Base-by-base conservation (phyloP, 2,329 filamentous ascomycete genomes). In the Beauveria bassiana region DNA sequence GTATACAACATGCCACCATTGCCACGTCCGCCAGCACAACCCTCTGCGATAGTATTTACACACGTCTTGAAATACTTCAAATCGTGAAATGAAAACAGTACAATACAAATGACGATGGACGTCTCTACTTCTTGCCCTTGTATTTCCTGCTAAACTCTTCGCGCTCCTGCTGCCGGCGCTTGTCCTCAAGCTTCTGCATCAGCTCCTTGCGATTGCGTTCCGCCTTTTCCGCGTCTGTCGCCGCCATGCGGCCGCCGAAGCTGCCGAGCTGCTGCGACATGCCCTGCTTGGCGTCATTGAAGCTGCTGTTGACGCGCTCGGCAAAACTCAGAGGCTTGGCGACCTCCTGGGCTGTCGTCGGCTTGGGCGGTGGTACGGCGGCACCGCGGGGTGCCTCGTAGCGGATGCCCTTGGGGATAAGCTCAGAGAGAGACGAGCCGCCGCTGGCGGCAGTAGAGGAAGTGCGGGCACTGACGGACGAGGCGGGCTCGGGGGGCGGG, bases 111-210 rank as follows among this genome's bases (percentile, higher is more conserved):
- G 26, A 50, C 40, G 46, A 2, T 4, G 14, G 18, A 14, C 20
- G 18, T 31, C 20, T 20, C 40, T 51, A 43, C 4, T 59, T 59
- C 38, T 59, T 59, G 9, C 46, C 46, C 71, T 75, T 73, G 70
- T 76, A 78, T 68, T 78, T 77, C 63, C 71, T 74, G 47, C 77
- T 72, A 61, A 75, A 75, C 64, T 74, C 71, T 18, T 73, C 70
- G 3, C 73, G 68, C 65, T 74, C 71, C 63, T 75, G 70, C 65
- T 74, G 66, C 56, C 67, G 67, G 24, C 73, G 69, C 67, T 70
- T 70, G 14, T 70, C 64, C 66, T 77, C 75, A 9, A 75, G 64
- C 68, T 73, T 71, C 46, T 68, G 68, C 16, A 75, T 63, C 59
- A 70, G 64, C 43, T 76, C 70, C 64, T 67, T 70, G 59, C 73